phyloP scores from a whole-genome alignment of 2,329 filamentous ascomycete species.

The Dothideomycetes sp. region DNA sequence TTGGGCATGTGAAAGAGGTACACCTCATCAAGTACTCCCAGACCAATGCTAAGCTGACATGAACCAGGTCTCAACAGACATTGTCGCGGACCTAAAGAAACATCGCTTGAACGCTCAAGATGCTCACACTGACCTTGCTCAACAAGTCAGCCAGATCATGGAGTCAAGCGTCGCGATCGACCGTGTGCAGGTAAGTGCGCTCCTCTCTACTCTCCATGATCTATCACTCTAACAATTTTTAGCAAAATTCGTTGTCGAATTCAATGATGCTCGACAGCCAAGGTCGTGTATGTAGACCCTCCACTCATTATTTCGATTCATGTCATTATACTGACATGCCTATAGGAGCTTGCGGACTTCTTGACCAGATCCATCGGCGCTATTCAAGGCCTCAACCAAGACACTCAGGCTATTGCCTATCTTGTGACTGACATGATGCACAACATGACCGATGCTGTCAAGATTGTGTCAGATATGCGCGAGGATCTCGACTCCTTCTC shows the following conservation, averaged over 20 bases:
- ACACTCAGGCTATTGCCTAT: conserved; percentile 1
- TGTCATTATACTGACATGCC: neutral
- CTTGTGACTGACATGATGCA: conserved; percentile 1
- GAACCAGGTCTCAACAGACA: conserved; percentile 2
- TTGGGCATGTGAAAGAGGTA: conserved; percentile 3
- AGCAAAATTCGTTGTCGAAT: conserved; percentile 1
- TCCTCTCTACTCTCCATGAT: too few relatives aligned
- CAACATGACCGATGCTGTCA: conserved; percentile 11
- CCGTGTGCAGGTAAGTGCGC: neutral
- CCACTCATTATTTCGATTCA: too few relatives aligned
- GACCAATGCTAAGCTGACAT: too few relatives aligned
- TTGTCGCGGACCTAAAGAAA: conserved; percentile 1
- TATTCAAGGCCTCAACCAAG: neutral
- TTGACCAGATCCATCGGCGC: conserved; percentile 2
- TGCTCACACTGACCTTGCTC: conserved; percentile 2
- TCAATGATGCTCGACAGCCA: conserved; percentile 1
- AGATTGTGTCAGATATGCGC: conserved; percentile 5
- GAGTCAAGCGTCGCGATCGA: conserved; percentile 5
- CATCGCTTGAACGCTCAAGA: neutral
- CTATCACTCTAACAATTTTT: too few relatives aligned
- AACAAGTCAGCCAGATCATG: conserved; percentile 1
- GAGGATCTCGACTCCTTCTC: neutral
- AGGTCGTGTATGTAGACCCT: neutral
- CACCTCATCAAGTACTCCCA: too few relatives aligned
- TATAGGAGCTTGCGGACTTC: neutral